Base-by-base conservation (phyloP, 441 rosid genomes). In the Eruca vesicaria region DNA sequence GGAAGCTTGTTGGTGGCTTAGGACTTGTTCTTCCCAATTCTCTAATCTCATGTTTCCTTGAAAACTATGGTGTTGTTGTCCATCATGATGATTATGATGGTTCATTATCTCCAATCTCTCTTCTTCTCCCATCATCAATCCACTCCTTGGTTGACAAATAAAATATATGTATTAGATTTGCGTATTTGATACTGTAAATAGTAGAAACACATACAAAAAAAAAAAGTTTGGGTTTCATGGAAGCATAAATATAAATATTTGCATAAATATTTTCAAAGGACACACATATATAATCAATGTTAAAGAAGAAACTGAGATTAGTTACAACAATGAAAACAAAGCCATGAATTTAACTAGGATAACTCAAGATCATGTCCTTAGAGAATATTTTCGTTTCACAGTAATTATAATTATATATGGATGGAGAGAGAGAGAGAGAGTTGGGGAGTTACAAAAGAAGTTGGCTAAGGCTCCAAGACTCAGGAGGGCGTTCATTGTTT, bases 401-500 rank as follows among this genome's bases (percentile, higher is more conserved):
- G 29, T 53, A 55, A n/a, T n/a, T n/a, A n/a, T n/a, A n/a, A n/a
- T n/a, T 75, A 18, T 28, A 57, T 43, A 59, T 6, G 6, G 63
- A 15, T 6, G 69, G 52, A 64, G 36, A 53, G 14, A 31, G 48
- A 68, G 15, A 33, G 58, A 76, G 69, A 76, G 69, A 26, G 52
- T 43, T 69, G 66, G 72, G 69, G 74, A 69, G 23, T 86, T 89
- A 93, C 98, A 88, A 45, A 72, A 91, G 97, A 20, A 93, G 92
- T 78, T 93, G 98, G 82, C 82, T 79, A 66, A 79, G 79, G 79
- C 94, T 91, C 94, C 90, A 86, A 10, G 98, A 88, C 78, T 91
- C 93, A 19, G 91, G 94, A 82, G 88, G 87, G 45, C 71, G 83
- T 59, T 90, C 94, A 48, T 86, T 91, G 71, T 82, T 79, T 35